Evolutionary conservation across 495 filamentous ascomycete species (phyloP).

Genomic region (Neurospora discreta): DNA sequence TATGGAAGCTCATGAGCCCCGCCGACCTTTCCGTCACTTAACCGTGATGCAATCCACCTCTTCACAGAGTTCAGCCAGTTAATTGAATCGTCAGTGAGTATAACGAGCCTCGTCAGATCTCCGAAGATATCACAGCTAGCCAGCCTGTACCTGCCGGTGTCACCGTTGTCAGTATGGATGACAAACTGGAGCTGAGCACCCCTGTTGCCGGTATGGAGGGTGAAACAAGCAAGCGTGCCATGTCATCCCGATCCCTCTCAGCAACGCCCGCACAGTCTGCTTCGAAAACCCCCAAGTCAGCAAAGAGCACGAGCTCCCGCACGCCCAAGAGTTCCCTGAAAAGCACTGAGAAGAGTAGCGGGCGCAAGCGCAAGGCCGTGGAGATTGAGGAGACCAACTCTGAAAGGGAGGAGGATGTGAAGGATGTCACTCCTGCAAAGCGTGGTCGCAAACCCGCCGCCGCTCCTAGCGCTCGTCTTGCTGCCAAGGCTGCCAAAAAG

Average conservation of each 20-base stretch:
- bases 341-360: slow-evolving; percentile 7
- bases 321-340: background rate
- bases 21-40: background rate
- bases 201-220: slow-evolving; percentile 2
- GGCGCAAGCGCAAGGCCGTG: slow-evolving; percentile 16
- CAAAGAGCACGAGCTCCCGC: slow-evolving; percentile 8
- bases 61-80: background rate
- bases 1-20: background rate
- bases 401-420: background rate
- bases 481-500: slow-evolving; percentile 16
- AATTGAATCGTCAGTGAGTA: background rate
- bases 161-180: slow-evolving; percentile 13
- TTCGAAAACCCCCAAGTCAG: slow-evolving; percentile 9
- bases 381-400: slow-evolving; percentile 3
- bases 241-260: slow-evolving; percentile 6
- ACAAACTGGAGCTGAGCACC: background rate
- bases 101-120: background rate
- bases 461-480: slow-evolving; percentile 15
- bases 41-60: background rate
- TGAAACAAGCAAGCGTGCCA: slow-evolving; percentile 11
- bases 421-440: slow-evolving; percentile 2
- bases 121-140: background rate
- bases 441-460: slow-evolving; percentile 12
- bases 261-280: slow-evolving; percentile 8
- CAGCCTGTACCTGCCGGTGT: background rate